phyloP scores from a whole-genome alignment of 176 grass and related monocot genomes.

The Otatea glauca region DNA sequence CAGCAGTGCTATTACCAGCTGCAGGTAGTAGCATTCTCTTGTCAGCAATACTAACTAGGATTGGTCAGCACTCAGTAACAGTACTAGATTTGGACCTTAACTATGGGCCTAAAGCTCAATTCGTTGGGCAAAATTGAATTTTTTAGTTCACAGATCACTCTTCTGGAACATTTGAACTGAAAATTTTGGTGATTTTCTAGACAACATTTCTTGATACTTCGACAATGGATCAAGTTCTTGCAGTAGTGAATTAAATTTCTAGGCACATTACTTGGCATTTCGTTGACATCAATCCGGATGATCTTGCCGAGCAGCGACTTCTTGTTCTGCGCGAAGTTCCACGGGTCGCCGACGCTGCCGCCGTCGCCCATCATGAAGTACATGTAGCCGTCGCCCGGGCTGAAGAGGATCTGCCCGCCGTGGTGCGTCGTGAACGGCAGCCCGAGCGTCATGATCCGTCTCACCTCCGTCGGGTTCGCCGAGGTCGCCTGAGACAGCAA shows the following conservation, averaged over 20 bases:
- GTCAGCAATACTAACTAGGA: not conserved
- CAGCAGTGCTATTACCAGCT: slow-evolving; percentile 54
- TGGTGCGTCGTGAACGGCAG: slow-evolving; percentile 83
- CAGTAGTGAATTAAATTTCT: not conserved
- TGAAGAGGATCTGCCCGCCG: slow-evolving; percentile 75
- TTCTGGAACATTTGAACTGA: not conserved
- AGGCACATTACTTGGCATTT: slow-evolving; percentile 59
- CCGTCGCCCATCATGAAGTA: slow-evolving; percentile 98
- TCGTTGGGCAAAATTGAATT: not conserved
- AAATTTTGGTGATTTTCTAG: not conserved
- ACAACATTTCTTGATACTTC: not conserved
- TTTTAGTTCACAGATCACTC: not conserved
- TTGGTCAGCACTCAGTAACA: no score
- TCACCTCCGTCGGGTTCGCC: slow-evolving; percentile 70
- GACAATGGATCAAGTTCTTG: not conserved
- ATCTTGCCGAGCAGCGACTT: slow-evolving; percentile 84
- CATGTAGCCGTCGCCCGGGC: slow-evolving; percentile 73
- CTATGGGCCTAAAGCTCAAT: not conserved
- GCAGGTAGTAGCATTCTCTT: not conserved
- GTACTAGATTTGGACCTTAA: not conserved
- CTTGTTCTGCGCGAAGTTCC: slow-evolving; percentile 97
- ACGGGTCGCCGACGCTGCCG: slow-evolving; percentile 72
- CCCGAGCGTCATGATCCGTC: slow-evolving; percentile 76
- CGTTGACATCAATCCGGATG: slow-evolving; percentile 67
- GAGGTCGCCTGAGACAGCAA: slow-evolving; percentile 50